Evolutionary conservation across 345 rosid species (phyloP), one percentile per base, ranked within the genome.

Genomic region (Dipteronia sinensis): DNA sequence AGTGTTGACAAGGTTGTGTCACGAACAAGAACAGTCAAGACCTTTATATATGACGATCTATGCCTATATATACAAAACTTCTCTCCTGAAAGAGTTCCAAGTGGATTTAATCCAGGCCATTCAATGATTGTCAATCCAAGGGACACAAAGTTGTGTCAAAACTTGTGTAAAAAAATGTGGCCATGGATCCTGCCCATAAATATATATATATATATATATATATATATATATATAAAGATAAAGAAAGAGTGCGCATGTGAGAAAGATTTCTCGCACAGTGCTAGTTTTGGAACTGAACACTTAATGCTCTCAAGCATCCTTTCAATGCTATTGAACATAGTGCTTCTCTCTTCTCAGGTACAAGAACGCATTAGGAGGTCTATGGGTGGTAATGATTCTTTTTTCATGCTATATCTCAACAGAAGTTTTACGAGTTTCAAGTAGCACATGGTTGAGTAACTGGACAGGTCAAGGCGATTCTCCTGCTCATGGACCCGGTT

Each of bases 391-490:
- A 75, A 75, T 81, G 81, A 74, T 91, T 25, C 98, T 96, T 75
- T 87, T 96, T 72, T 16, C 78, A 62, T 96, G 99, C 86, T 96
- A 92, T 74, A 59, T 94, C 70, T 34, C 84, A 53, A 91, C 98
- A 56, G 99, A 96, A 91, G 85, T 83, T 71, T 85, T 96, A 69
- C 87, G 99, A 83, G 90, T 96, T 83, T 90, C 93, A 78, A 88
- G 94, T 81, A 96, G 99, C 87, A 94, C 95, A 42, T 96, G 99
- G 99, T 86, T 94, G 85, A 96, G 99, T 83, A 79, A 81, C 80
- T 96, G 99, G 99, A 96, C 99, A 46, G 92, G 89, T 86, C 92
- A 88, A 86, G 89, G 90, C 73, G 58, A 83, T 77, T 66, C 80
- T 31, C 84, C 80, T 78, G 80, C 22, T 22, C 89, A 90, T 77